phyloP scores from a whole-genome alignment of 2,329 filamentous ascomycete genomes.

The Microsporum canis region DNA sequence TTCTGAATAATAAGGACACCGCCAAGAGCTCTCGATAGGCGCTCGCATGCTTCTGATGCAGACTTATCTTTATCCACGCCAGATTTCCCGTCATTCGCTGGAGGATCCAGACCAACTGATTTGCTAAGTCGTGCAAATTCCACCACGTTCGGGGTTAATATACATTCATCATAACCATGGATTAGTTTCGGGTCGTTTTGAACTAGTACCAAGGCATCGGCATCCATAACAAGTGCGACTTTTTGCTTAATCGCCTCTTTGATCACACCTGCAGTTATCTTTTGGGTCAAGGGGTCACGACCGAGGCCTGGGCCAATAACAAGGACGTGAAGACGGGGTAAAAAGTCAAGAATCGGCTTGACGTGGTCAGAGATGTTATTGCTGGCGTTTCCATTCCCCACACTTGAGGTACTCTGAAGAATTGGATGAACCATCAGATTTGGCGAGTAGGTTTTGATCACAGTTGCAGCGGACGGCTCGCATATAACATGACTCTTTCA shows the following conservation, averaged over 20 bases:
- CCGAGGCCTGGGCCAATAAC: slow-evolving; percentile 89
- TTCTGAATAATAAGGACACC: slow-evolving; percentile 91
- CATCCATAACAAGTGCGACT: slow-evolving; percentile 80
- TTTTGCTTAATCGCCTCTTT: slow-evolving; percentile 57
- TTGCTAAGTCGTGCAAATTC: slow-evolving; percentile 80
- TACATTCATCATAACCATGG: slow-evolving; percentile 67
- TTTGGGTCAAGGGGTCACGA: slow-evolving; percentile 79
- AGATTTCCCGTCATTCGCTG: slow-evolving; percentile 24
- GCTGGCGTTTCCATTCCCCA: slow-evolving; percentile 19
- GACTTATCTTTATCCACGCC: slow-evolving; percentile 28
- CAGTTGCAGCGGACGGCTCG: slow-evolving; percentile 66
- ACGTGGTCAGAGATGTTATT: slow-evolving; percentile 48
- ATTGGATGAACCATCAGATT: slow-evolving; percentile 98
- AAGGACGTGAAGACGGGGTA: slow-evolving; percentile 78
- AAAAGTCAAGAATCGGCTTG: slow-evolving; percentile 60
- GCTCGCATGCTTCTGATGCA: slow-evolving; percentile 49
- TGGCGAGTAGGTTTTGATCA: slow-evolving; percentile 96
- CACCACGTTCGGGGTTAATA: slow-evolving; percentile 89
- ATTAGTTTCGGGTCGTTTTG: slow-evolving; percentile 65
- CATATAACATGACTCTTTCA: slow-evolving; percentile 73
- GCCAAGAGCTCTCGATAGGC: slow-evolving; percentile 63
- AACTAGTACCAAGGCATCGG: slow-evolving; percentile 73
- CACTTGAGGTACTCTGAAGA: slow-evolving; percentile 61
- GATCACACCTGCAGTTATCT: slow-evolving; percentile 69
- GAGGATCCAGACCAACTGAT: slow-evolving; percentile 53